phyloP scores from a whole-genome alignment of 257 asterid genomes.

The Linderniella brevidens region DNA sequence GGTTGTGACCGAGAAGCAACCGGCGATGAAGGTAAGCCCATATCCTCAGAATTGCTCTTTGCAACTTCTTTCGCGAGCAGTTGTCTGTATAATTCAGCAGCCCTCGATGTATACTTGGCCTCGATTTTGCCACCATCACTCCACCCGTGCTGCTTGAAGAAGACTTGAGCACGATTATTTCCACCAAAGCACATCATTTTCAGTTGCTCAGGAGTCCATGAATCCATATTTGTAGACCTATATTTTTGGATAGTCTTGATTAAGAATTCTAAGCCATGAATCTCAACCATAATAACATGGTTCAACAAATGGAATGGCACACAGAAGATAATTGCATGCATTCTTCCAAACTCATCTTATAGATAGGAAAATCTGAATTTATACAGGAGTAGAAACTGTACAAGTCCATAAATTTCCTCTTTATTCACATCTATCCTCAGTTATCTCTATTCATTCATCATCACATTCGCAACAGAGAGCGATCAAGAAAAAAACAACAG shows the following conservation, averaged over 20 bases:
- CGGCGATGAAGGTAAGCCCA: slow-evolving; percentile 56
- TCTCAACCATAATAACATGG: background rate
- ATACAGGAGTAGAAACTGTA: no score
- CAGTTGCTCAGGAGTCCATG: slow-evolving; percentile 93
- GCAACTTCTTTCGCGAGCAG: slow-evolving; percentile 89
- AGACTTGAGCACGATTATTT: slow-evolving; percentile 85
- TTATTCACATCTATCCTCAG: no score
- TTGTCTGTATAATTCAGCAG: slow-evolving; percentile 87
- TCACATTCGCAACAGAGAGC: background rate
- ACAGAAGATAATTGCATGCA: background rate
- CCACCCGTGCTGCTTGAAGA: slow-evolving; percentile 99
- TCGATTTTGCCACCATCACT: slow-evolving; percentile 88
- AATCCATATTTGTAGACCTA: slow-evolving; percentile 91
- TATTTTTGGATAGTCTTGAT: slow-evolving; percentile 23
- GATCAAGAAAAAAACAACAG: background rate
- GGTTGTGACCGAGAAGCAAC: slow-evolving; percentile 46
- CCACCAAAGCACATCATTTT: slow-evolving; percentile 93
- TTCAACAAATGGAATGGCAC: background rate
- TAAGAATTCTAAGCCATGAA: background rate
- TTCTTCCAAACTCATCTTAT: no score
- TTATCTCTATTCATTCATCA: background rate
- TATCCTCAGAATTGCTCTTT: slow-evolving; percentile 60
- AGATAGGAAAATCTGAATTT: no score
- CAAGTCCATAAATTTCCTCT: no score
- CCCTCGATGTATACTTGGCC: slow-evolving; percentile 90